Evolutionary conservation across 805 yeast species (phyloP).

Genomic region (Kazachstania taianensis): DNA sequence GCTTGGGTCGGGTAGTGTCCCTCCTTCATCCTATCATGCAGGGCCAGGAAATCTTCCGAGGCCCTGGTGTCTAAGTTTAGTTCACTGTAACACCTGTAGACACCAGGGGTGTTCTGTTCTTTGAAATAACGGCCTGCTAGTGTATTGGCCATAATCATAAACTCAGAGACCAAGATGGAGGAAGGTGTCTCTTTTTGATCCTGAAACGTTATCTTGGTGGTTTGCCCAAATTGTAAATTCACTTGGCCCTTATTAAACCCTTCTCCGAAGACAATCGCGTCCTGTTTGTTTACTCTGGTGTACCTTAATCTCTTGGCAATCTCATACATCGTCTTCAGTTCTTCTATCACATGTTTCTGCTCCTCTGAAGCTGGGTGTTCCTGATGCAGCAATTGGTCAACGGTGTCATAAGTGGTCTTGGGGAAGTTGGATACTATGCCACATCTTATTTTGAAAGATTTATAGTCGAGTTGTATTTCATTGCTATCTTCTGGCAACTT

Average conservation of each 20-base stretch:
- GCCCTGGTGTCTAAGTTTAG: constrained; percentile 25
- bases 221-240: constrained; percentile 8
- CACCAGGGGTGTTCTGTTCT: constrained; percentile 39
- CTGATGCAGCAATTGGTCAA: constrained; percentile 38
- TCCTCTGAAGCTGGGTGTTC: not conserved
- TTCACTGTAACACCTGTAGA: constrained; percentile 32
- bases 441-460: constrained; percentile 30
- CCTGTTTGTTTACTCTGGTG: constrained; percentile 26
- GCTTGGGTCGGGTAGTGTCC: constrained; percentile 25
- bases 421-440: constrained; percentile 39
- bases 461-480: constrained; percentile 16
- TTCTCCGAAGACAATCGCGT: constrained; percentile 36
- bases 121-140: constrained; percentile 42
- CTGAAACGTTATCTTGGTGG: constrained; percentile 12
- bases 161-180: constrained; percentile 61
- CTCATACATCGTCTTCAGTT: constrained; percentile 30
- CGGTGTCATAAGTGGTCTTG: constrained; percentile 51
- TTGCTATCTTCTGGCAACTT: constrained; percentile 15
- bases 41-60: constrained; percentile 11
- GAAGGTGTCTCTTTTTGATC: constrained; percentile 36
- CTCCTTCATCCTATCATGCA: constrained; percentile 17
- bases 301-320: constrained; percentile 15
- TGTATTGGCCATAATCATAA: constrained; percentile 75
- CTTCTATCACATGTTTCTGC: constrained; percentile 16
- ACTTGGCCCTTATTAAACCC: constrained; percentile 25